These are phyloP conservation scores for Acer campestre DNA, from an alignment of 345 rosid genomes.

Conservation along the genomic window DNA sequence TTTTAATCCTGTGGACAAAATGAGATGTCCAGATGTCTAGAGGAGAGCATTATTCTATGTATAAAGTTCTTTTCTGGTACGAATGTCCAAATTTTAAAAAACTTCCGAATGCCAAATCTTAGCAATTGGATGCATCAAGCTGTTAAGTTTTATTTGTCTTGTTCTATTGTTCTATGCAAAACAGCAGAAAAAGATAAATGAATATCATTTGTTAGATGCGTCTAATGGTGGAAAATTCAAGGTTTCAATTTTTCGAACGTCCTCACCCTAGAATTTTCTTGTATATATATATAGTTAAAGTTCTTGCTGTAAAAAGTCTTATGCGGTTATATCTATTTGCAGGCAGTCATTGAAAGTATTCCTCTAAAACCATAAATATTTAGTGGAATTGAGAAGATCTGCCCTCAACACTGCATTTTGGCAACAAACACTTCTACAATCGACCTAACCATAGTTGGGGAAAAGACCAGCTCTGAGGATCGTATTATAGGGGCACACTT, in stretches of 20 bases:
- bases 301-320: constrained; percentile 3
- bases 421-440: constrained; percentile 92
- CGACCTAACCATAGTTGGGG: constrained; percentile 75
- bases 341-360: constrained; percentile 90
- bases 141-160: background rate
- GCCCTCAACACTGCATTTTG: constrained; percentile 87
- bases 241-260: background rate
- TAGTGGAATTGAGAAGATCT: constrained; percentile 75
- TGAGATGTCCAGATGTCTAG: background rate
- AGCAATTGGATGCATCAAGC: background rate
- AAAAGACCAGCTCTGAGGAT: constrained; percentile 72
- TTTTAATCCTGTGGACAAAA: background rate
- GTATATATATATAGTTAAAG: background rate
- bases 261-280: background rate
- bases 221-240: background rate
- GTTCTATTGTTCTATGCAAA: background rate
- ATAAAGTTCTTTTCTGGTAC: background rate
- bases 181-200: background rate
- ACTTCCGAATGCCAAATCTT: background rate
- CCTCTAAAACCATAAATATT: constrained; percentile 87
- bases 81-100: background rate
- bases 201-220: background rate
- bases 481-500: constrained; percentile 95
- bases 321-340: constrained; percentile 33
- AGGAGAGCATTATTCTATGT: background rate